Conservation (phyloP, 2,329 filamentous ascomycete genomes). For the Mariannaea elegans region DNA sequence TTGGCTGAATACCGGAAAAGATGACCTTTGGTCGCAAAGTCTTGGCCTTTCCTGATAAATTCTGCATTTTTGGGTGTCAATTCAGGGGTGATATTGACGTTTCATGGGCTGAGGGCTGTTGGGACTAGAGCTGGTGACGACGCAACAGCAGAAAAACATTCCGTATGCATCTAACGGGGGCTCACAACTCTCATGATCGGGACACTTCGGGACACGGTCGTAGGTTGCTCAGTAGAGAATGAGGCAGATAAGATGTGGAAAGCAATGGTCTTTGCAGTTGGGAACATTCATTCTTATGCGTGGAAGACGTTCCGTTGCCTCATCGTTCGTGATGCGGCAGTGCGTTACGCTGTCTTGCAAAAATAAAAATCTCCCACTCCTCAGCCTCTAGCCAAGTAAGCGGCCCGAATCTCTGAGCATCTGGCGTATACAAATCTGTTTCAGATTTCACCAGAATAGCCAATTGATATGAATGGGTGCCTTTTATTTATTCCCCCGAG, state of each 20-base stretch:
- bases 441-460: neutral
- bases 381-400: too few species aligned
- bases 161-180: slow-evolving; percentile 40
- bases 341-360: too few species aligned
- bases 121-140: neutral
- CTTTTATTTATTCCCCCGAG: neutral
- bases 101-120: neutral
- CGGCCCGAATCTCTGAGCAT: too few species aligned
- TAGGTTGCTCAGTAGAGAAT: too few species aligned
- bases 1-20: slow-evolving; percentile 98
- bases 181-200: neutral
- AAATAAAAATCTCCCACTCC: too few species aligned
- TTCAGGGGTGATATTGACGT: neutral
- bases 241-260: too few species aligned
- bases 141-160: slow-evolving; percentile 5
- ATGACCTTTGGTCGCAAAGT: slow-evolving; percentile 58
- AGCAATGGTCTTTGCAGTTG: too few species aligned
- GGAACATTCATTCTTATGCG: too few species aligned
- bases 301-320: too few species aligned
- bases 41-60: neutral
- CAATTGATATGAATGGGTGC: neutral
- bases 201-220: neutral
- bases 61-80: slow-evolving; percentile 5
- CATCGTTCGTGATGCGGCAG: too few species aligned
- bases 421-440: neutral